Conservation (phyloP, 345 rosid species). For the Cochlearia excelsa region DNA sequence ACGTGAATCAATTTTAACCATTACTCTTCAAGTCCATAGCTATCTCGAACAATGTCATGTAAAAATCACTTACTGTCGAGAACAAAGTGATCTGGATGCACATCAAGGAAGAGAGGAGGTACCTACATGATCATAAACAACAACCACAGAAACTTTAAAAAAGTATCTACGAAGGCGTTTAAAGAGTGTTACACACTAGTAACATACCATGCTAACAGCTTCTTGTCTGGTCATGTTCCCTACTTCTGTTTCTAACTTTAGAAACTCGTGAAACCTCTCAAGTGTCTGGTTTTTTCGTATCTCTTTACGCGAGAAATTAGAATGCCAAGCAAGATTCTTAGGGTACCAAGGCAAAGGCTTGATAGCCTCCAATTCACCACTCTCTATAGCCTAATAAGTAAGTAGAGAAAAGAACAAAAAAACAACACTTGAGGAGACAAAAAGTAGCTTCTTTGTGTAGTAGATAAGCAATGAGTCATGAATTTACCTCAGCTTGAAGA, state of each 20-base stretch:
- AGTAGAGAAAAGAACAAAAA: neutral
- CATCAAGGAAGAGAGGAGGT: conserved; percentile 93
- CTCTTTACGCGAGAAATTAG: conserved; percentile 88
- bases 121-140: conserved; percentile 46
- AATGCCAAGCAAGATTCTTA: conserved; percentile 88
- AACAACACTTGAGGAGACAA: neutral
- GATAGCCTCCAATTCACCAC: conserved; percentile 68
- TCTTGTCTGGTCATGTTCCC: conserved; percentile 97
- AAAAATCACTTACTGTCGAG: conserved; percentile 69
- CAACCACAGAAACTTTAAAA: conserved; percentile 14
- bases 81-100: conserved; percentile 68
- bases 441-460: neutral
- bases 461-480: conserved; percentile 5
- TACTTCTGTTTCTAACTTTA: conserved; percentile 90
- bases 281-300: conserved; percentile 84
- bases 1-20: conserved; percentile 13
- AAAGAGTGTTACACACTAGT: conserved; percentile 11
- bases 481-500: conserved; percentile 65
- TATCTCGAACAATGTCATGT: conserved; percentile 8
- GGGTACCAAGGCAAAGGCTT: conserved; percentile 93
- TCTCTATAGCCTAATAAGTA: conserved; percentile 50
- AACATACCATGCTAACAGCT: conserved; percentile 93
- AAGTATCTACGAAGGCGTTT: neutral
- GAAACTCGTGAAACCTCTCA: conserved; percentile 95
- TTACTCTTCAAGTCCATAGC: conserved; percentile 13